Conservation (phyloP, 1,284 basidiomycete genomes). For the Schizophyllum amplum region DNA sequence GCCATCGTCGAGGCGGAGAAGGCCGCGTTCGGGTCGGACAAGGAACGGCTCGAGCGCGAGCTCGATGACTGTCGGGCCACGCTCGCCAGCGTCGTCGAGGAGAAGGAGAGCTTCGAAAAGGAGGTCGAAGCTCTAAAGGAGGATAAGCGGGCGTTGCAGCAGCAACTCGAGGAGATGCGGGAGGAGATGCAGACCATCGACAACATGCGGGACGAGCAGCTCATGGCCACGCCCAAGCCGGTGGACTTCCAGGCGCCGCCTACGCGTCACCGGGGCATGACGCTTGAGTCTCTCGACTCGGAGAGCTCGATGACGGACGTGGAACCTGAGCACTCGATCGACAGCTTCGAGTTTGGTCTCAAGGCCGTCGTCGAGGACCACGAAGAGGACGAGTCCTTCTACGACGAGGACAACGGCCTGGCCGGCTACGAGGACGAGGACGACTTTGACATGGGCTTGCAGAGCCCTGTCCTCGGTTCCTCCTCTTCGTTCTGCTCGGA, state of each 20-base stretch:
- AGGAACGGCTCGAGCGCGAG: slow-evolving; percentile 24
- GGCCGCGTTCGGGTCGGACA: slow-evolving; percentile 22
- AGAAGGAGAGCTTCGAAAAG: slow-evolving; percentile 10
- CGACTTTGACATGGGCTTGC: slow-evolving; percentile 44
- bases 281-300: slow-evolving; percentile 58
- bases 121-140: slow-evolving; percentile 13
- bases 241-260: neutral
- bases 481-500: slow-evolving; percentile 55
- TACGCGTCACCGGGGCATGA: slow-evolving; percentile 29
- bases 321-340: slow-evolving; percentile 42
- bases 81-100: slow-evolving; percentile 23
- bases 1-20: slow-evolving; percentile 62
- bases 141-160: slow-evolving; percentile 23
- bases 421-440: slow-evolving; percentile 65
- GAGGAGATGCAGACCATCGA: slow-evolving; percentile 34
- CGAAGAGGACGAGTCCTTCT: slow-evolving; percentile 38
- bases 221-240: neutral
- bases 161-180: slow-evolving; percentile 31
- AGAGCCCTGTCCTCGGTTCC: slow-evolving; percentile 21
- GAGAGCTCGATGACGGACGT: slow-evolving; percentile 55
- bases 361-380: slow-evolving; percentile 20
- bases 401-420: slow-evolving; percentile 45
- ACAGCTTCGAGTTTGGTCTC: slow-evolving; percentile 34
- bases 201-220: neutral
- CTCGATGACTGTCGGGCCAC: slow-evolving; percentile 23